Percentiles rank a stretch among this genome's conserved stretches.
phyloP scores from a whole-genome alignment of 192 early-diverging fungal genomes.

The Coemansia erecta region DNA sequence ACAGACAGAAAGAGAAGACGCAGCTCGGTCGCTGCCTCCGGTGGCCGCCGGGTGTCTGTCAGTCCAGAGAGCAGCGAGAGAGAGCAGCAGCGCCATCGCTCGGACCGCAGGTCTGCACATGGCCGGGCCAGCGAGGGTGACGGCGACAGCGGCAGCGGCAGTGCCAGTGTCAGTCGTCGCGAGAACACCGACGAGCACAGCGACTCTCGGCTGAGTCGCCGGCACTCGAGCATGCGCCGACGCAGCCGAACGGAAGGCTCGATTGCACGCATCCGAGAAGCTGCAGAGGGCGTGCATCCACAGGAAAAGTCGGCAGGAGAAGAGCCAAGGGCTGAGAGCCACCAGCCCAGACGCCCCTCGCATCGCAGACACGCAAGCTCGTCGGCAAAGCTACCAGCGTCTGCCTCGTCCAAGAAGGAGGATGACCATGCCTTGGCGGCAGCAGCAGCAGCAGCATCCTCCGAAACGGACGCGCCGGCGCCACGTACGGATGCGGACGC shows the following conservation, averaged over 20 bases:
- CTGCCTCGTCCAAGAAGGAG: background rate
- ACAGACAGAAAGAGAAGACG: constrained; percentile 11
- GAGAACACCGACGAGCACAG: background rate
- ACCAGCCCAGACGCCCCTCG: background rate
- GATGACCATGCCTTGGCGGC: no score
- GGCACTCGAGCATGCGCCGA: background rate
- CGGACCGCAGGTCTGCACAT: no score
- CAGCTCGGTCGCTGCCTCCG: constrained; percentile 1
- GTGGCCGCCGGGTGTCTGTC: constrained; percentile 18
- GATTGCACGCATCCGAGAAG: background rate
- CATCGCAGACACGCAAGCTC: constrained; percentile 9
- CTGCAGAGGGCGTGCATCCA: background rate
- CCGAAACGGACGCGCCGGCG: no score
- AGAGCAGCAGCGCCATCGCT: constrained; percentile 6
- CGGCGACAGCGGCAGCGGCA: constrained; percentile 7
- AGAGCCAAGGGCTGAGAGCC: background rate
- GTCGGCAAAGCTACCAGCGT: constrained; percentile 4
- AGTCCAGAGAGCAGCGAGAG: constrained; percentile 18
- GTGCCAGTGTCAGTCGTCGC: constrained; percentile 9
- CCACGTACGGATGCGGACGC: no score
- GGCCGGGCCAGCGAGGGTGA: background rate
- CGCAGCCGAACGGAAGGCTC: constrained; percentile 14
- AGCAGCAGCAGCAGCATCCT: constrained; percentile 7
- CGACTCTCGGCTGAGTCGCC: background rate
- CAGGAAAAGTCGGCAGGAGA: background rate